Evolutionary conservation across 257 asterid species (phyloP).

Genomic region (Hygrophila difformis): DNA sequence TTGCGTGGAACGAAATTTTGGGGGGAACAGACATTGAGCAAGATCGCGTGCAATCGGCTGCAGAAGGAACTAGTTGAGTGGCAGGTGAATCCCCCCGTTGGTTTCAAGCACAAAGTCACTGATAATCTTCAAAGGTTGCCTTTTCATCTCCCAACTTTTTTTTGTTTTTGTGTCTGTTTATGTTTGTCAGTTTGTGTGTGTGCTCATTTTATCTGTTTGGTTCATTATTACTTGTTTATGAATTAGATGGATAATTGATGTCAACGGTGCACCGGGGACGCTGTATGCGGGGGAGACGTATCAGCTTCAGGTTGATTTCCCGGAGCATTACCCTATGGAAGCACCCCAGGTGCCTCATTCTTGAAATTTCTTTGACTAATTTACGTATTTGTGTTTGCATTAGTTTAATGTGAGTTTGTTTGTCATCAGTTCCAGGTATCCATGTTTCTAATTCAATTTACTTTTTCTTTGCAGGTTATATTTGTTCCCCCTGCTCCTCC

Average conservation of each 20-base stretch:
- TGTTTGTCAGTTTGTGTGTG: background rate
- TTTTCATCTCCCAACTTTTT: background rate
- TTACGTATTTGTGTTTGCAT: background rate
- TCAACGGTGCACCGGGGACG: conserved; percentile 58
- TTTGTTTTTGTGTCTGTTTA: background rate
- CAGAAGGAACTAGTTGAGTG: conserved; percentile 97
- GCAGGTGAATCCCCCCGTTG: conserved; percentile 92
- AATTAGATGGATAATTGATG: conserved; percentile 64
- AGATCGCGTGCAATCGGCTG: conserved; percentile 91
- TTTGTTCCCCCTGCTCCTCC: conserved; percentile 82
- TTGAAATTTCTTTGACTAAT: background rate
- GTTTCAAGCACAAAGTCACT: conserved; percentile 81
- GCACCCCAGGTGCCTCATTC: conserved; percentile 49
- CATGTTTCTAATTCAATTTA: background rate
- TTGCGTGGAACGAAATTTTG: conserved; percentile 14
- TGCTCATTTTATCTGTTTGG: background rate
- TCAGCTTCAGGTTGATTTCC: conserved; percentile 70
- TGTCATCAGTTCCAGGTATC: background rate
- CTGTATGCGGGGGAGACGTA: conserved; percentile 45
- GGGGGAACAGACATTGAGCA: conserved; percentile 66
- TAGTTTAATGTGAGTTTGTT: background rate
- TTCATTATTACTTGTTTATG: conserved; percentile 8
- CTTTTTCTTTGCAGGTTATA: conserved; percentile 38
- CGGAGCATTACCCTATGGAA: conserved; percentile 71
- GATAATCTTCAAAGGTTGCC: conserved; percentile 82